Evolutionary conservation across 371 early-diverging fungal species (phyloP), one percentile per base, ranked within the genome.

Genomic region (Gilbertella persicaria): DNA sequence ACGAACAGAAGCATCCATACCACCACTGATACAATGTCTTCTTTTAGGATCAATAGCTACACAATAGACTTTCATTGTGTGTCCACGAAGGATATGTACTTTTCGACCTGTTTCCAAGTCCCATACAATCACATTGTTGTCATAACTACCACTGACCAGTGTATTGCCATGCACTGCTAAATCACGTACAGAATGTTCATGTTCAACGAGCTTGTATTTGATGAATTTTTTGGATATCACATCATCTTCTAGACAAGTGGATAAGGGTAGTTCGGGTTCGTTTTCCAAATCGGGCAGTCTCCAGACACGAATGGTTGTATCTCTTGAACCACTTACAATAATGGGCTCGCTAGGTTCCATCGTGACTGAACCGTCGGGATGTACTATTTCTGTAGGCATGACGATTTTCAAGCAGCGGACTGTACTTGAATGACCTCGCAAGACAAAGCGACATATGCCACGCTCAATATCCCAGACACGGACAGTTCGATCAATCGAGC

Each of bases 401-500:
- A 94, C 74, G 17, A 96, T 88, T 71, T 93, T 90, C 36, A 99
- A 72, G 57, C 96, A 96, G 6, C 99, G 84, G 4, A 99, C 94
- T 1, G 99, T 99, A 40, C 92, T 92, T 0, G 92, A 90, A 62
- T 99, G 99, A 5, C 97, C 99, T 8, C 86, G 61, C 52, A 99
- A 93, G 25, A 91, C 81, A 54, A 93, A 92, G 3, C 93, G 88
- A 71, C 95, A 95, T 6, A 65, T 54, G 0, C 98, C 99, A 8
- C 82, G 67, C 35, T 88, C 84, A 68, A 96, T 86, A 66, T 99
- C 94, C 99, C 99, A 99, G 0, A 99, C 90, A 14, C 97, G 84
- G 16, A 98, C 92, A 0, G 95, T 93, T 25, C 97, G 84, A 67
- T 99, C 99, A 1, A 97, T 99, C 23, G 96, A 94, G n/a, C 99